Percentiles rank a stretch among this genome's conserved stretches.
Evolutionary conservation across 768 basidiomycete genomes (phyloP).

Genomic region (Ramaria rubella): DNA sequence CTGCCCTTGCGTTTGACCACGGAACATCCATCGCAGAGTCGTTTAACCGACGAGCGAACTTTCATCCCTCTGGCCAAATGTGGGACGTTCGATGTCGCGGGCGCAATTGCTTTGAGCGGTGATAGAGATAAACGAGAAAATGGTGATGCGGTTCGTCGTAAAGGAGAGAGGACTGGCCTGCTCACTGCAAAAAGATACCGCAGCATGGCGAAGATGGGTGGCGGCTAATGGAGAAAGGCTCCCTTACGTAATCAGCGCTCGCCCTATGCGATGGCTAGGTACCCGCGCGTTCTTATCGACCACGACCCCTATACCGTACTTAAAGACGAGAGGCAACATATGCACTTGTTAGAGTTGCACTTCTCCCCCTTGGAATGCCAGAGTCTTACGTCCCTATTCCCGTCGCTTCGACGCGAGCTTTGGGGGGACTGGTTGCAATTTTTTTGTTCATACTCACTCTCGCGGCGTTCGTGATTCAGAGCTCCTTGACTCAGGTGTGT

Average conservation of each 20-base stretch:
- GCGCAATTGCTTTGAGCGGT: slow-evolving; percentile 26
- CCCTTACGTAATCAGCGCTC: slow-evolving; percentile 3
- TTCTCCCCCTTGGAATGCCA: neutral
- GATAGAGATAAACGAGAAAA: slow-evolving; percentile 15
- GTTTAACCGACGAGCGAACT: slow-evolving; percentile 89
- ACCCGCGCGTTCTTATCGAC: neutral
- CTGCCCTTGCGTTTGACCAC: slow-evolving; percentile 85
- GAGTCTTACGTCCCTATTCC: neutral
- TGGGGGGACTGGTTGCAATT: slow-evolving; percentile 45
- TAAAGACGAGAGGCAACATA: neutral
- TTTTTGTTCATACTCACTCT: slow-evolving; percentile 54
- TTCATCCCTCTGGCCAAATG: slow-evolving; percentile 79
- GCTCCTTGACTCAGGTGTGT: slow-evolving; percentile 66
- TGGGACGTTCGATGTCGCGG: slow-evolving; percentile 6
- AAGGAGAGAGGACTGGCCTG: slow-evolving; percentile 52
- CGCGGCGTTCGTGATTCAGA: slow-evolving; percentile 70
- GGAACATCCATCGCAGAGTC: slow-evolving; percentile 90
- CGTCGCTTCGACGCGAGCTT: slow-evolving; percentile 20
- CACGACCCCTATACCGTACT: neutral
- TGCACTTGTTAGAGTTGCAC: slow-evolving; percentile 2
- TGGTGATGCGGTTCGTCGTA: slow-evolving; percentile 27
- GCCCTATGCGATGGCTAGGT: too few species aligned
- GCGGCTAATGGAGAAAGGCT: slow-evolving; percentile 8
- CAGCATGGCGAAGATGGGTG: slow-evolving; percentile 57
- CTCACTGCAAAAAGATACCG: slow-evolving; percentile 58